Evolutionary conservation across 176 grass and related monocot genomes (phyloP).

Genomic region (Raddia guianensis): DNA sequence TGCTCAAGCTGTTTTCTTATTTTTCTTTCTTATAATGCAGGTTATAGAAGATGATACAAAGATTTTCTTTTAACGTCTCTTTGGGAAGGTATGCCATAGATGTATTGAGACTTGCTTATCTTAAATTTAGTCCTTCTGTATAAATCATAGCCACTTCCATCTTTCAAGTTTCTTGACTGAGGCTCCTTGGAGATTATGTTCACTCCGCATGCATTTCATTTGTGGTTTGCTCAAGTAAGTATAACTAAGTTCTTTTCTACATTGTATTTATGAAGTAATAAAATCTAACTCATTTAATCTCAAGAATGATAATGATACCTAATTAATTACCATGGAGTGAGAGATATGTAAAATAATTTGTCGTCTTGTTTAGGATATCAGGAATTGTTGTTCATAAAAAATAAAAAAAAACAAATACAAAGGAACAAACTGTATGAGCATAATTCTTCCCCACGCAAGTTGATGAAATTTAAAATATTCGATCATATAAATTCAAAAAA

Average conservation of each 20-base stretch:
- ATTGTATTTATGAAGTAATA: constrained; percentile 8
- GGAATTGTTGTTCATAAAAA: background rate
- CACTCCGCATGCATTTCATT: constrained; percentile 93
- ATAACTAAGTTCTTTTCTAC: constrained; percentile 2
- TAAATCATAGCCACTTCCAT: constrained; percentile 2
- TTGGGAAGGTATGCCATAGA: constrained; percentile 64
- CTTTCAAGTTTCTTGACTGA: constrained; percentile 80
- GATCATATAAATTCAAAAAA: background rate
- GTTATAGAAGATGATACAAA: constrained; percentile 84
- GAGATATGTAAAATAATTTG: background rate
- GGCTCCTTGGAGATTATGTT: constrained; percentile 89
- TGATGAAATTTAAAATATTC: background rate
- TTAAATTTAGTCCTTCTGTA: constrained; percentile 13
- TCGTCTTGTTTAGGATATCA: constrained; percentile 9
- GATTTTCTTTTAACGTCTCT: constrained; percentile 69
- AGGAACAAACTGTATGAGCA: background rate
- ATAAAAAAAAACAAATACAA: background rate
- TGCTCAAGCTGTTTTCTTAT: background rate
- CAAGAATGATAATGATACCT: background rate
- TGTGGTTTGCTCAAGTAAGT: constrained; percentile 91
- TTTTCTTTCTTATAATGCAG: constrained; percentile 47
- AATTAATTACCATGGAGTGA: background rate
- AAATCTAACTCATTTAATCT: background rate
- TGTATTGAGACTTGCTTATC: background rate
- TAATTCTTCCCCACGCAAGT: background rate